A percentile compares a stretch with the other conserved stretches of the same genome.
Evolutionary conservation across 805 yeast genomes (phyloP).

Genomic region (Metahyphopichia silvanorum): DNA sequence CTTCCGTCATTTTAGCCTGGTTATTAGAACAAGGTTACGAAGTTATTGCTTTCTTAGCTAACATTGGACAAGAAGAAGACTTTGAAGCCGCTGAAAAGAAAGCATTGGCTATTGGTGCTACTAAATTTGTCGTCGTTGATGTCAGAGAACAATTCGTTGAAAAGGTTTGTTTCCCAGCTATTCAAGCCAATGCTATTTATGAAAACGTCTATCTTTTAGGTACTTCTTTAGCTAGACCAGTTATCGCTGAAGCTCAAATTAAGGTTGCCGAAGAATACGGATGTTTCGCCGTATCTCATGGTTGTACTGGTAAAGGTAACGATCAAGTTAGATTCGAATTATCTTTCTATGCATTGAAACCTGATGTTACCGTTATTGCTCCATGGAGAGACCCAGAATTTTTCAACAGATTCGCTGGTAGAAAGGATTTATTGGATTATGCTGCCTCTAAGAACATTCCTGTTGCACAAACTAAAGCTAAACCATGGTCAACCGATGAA

Average conservation of each 20-base stretch:
- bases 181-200: slow-evolving; percentile 95
- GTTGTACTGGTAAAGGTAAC: slow-evolving; percentile 99
- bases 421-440: slow-evolving; percentile 92
- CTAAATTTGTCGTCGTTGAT: slow-evolving; percentile 90
- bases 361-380: slow-evolving; percentile 94
- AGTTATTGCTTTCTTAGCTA: slow-evolving; percentile 97
- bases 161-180: slow-evolving; percentile 92
- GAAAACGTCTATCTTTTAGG: slow-evolving; percentile 97
- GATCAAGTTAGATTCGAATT: slow-evolving; percentile 98
- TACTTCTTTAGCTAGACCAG: slow-evolving; percentile 98
- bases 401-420: slow-evolving; percentile 95
- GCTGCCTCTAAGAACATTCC: slow-evolving; percentile 91
- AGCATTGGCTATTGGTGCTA: slow-evolving; percentile 95
- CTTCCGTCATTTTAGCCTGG: slow-evolving; percentile 98
- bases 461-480: slow-evolving; percentile 95
- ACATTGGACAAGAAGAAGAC: slow-evolving; percentile 99
- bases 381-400: slow-evolving; percentile 99
- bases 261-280: slow-evolving; percentile 96
- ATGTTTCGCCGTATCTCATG: slow-evolving; percentile 98
- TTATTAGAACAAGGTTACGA: slow-evolving; percentile 96
- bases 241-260: slow-evolving; percentile 97
- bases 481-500: slow-evolving; percentile 99
- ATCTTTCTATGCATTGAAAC: slow-evolving; percentile 95
- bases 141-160: slow-evolving; percentile 94
- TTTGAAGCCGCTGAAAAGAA: slow-evolving; percentile 95